phyloP scores from a whole-genome alignment of 2,329 filamentous ascomycete species.

The Sporothrix brunneoviolacea region DNA sequence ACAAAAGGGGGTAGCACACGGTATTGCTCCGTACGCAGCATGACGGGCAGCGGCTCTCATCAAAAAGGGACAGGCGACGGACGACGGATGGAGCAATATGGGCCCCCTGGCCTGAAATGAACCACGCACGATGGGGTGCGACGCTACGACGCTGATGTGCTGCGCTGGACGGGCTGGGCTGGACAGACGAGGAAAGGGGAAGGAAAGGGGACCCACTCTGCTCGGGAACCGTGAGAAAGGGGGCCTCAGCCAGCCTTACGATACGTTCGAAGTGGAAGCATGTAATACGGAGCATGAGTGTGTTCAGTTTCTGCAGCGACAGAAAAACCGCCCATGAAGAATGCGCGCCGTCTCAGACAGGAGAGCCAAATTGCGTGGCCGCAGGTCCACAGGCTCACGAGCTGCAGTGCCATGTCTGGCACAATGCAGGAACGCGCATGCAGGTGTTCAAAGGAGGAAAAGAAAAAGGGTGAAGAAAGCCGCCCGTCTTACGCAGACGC shows the following conservation, averaged over 20 bases:
- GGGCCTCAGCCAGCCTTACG: too few relatives aligned
- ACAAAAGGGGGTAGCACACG: not conserved
- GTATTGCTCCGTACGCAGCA: not conserved
- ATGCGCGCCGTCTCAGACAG: too few relatives aligned
- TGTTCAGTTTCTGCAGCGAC: too few relatives aligned
- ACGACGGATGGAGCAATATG: not conserved
- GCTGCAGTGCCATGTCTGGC: slow-evolving; percentile 1
- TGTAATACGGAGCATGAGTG: too few relatives aligned
- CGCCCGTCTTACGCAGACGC: too few relatives aligned
- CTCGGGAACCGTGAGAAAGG: slow-evolving; percentile 4
- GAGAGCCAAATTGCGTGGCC: too few relatives aligned
- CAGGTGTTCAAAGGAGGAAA: too few relatives aligned
- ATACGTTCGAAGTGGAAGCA: too few relatives aligned
- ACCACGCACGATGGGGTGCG: not conserved
- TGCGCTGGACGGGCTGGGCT: not conserved
- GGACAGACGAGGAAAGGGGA: not conserved
- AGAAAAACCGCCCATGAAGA: too few relatives aligned
- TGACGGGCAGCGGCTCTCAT: not conserved
- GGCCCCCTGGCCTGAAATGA: not conserved
- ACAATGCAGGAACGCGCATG: slow-evolving; percentile 6
- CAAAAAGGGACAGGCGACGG: too few relatives aligned
- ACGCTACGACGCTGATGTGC: slow-evolving; percentile 12
- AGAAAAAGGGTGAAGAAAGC: not conserved
- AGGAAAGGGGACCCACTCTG: not conserved
- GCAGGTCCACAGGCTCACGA: not conserved